phyloP scores from a whole-genome alignment of 1,284 basidiomycete genomes.

The Ceratobasidium sp. region DNA sequence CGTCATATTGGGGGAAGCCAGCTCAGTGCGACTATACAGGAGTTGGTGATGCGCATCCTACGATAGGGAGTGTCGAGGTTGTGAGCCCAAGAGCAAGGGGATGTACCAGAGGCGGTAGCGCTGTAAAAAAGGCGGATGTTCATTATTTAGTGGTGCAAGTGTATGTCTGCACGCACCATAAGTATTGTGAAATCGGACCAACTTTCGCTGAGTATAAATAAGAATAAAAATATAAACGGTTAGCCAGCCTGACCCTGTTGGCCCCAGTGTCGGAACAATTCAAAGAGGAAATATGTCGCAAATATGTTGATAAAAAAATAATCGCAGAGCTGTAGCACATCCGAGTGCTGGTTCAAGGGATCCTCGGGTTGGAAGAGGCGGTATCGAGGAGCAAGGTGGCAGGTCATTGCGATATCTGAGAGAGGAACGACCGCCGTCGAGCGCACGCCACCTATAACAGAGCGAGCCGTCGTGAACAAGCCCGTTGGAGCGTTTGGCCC shows the following conservation, averaged over 20 bases:
- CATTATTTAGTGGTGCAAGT: too few species aligned
- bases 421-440: neutral
- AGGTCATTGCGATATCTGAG: neutral
- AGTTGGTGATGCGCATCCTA: too few species aligned
- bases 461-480: neutral
- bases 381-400: slow-evolving; percentile 9
- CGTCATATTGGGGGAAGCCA: too few species aligned
- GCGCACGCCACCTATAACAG: neutral
- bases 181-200: too few species aligned
- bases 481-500: neutral
- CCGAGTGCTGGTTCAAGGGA: neutral
- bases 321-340: neutral
- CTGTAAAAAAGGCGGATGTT: too few species aligned
- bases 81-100: too few species aligned
- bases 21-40: too few species aligned
- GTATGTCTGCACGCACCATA: too few species aligned
- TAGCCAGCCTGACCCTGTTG: neutral
- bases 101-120: too few species aligned
- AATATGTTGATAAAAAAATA: slow-evolving; percentile 11
- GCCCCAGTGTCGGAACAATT: slow-evolving; percentile 10
- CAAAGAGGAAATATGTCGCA: neutral
- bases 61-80: too few species aligned
- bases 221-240: too few species aligned
- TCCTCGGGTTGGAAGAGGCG: neutral
- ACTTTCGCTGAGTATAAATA: too few species aligned